Evolutionary conservation across 2,329 filamentous ascomycete species (phyloP).

Genomic region (Colletotrichum viniferum): DNA sequence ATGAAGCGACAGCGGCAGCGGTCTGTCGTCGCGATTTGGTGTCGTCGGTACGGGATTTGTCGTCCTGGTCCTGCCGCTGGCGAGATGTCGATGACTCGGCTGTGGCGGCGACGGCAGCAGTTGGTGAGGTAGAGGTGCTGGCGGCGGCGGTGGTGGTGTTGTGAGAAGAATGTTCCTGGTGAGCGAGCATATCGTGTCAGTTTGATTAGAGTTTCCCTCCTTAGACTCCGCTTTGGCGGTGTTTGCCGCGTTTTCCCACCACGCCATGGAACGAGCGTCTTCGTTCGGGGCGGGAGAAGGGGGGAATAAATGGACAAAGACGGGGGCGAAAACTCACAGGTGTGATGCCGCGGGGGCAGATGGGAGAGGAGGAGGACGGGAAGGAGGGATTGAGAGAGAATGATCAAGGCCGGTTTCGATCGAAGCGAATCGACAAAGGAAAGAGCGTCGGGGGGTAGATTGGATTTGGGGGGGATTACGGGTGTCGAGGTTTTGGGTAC

Average conservation of each 20-base stretch:
- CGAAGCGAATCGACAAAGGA: constrained; percentile 25
- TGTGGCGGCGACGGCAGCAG: constrained; percentile 3
- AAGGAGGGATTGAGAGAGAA: constrained; percentile 1
- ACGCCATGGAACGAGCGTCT: constrained; percentile 14
- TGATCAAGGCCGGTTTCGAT: constrained; percentile 20
- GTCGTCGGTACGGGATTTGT: constrained; percentile 1
- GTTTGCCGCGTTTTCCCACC: constrained; percentile 17
- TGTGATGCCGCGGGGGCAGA: constrained; percentile 7
- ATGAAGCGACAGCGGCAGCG: background rate
- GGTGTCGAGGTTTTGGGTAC: constrained; percentile 11
- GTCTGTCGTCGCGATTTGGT: constrained; percentile 5
- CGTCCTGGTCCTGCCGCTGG: constrained; percentile 16
- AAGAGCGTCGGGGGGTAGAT: constrained; percentile 21
- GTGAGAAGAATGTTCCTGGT: constrained; percentile 16
- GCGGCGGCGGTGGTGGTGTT: constrained; percentile 3
- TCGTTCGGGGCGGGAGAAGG: constrained; percentile 7
- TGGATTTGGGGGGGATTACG: constrained; percentile 13
- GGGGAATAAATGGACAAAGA: constrained; percentile 9
- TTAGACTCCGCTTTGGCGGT: constrained; percentile 22
- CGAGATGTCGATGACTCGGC: constrained; percentile 10
- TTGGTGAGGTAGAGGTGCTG: background rate
- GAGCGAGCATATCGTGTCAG: constrained; percentile 23
- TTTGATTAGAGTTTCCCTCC: constrained; percentile 23
- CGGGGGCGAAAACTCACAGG: constrained; percentile 17
- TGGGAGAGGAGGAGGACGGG: background rate